phyloP scores from a whole-genome alignment of 371 early-diverging fungal genomes.

The Catenaria anguillulae region DNA sequence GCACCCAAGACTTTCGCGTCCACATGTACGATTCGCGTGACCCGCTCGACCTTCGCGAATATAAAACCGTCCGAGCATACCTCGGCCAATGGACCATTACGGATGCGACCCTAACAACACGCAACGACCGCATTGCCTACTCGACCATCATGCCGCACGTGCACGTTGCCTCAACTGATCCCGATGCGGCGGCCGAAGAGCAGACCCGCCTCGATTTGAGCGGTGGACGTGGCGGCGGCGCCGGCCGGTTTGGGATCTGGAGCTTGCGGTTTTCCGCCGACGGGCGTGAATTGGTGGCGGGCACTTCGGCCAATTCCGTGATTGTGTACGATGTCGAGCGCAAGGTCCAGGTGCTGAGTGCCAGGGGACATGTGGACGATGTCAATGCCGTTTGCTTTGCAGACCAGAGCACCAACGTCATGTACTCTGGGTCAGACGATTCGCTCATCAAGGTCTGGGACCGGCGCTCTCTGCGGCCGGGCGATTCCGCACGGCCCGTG shows the following conservation, averaged over 20 bases:
- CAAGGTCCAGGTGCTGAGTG: conserved; percentile 23
- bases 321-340: conserved; percentile 39
- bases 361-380: conserved; percentile 29
- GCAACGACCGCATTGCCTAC: conserved; percentile 36
- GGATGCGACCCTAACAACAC: conserved; percentile 22
- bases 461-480: neutral
- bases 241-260: conserved; percentile 28
- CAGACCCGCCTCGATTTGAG: conserved; percentile 24
- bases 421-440: conserved; percentile 49
- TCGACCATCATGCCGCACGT: conserved; percentile 37
- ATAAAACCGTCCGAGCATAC: conserved; percentile 8
- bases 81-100: conserved; percentile 29
- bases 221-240: neutral
- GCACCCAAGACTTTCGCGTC: conserved; percentile 32
- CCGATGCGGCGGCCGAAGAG: conserved; percentile 13
- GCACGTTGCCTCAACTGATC: conserved; percentile 26
- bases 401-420: conserved; percentile 37
- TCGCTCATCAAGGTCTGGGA: conserved; percentile 36
- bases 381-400: conserved; percentile 47
- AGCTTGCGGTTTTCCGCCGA: conserved; percentile 43
- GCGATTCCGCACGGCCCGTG: conserved; percentile 15
- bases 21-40: conserved; percentile 29
- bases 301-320: conserved; percentile 22
- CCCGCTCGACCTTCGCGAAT: conserved; percentile 13
- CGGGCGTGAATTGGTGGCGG: conserved; percentile 41